phyloP scores from a whole-genome alignment of 495 filamentous ascomycete genomes.

The Friedmanniomyces simplex region DNA sequence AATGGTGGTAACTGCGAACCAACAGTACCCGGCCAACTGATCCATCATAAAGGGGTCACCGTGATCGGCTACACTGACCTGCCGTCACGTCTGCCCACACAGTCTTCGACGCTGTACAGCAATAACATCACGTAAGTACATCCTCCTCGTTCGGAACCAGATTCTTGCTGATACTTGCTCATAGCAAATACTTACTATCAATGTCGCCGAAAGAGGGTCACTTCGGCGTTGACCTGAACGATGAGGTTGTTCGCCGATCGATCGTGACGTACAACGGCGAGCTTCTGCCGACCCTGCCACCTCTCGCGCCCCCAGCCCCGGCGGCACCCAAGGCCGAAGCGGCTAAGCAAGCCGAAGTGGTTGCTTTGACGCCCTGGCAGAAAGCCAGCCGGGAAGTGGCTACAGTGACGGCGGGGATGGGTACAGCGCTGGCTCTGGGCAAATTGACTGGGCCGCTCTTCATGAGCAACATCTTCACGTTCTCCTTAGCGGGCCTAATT shows the following conservation, averaged over 20 bases:
- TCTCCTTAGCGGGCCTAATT: conserved; percentile 65
- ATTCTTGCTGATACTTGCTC: not conserved
- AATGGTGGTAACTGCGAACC: conserved; percentile 72
- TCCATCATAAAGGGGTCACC: conserved; percentile 62
- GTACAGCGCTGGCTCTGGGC: conserved; percentile 57
- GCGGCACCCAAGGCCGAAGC: conserved; percentile 35
- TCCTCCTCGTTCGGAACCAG: not conserved
- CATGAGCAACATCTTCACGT: conserved; percentile 73
- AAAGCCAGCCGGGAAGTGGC: conserved; percentile 61
- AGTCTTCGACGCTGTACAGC: conserved; percentile 71
- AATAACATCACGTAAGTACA: conserved; percentile 59
- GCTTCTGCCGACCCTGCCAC: conserved; percentile 60
- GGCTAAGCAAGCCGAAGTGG: conserved; percentile 44
- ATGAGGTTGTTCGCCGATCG: conserved; percentile 70
- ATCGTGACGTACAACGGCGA: conserved; percentile 67
- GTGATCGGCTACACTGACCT: conserved; percentile 78
- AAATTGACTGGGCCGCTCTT: conserved; percentile 68
- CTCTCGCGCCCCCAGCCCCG: conserved; percentile 57
- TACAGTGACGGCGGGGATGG: conserved; percentile 60
- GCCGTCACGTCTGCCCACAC: conserved; percentile 67
- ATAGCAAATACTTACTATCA: conserved; percentile 60
- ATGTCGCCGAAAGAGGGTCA: conserved; percentile 63
- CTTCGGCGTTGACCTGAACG: conserved; percentile 62
- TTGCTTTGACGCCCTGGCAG: conserved; percentile 67
- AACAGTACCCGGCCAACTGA: conserved; percentile 56